A percentile compares a stretch with the other conserved stretches of the same genome.
These are phyloP conservation scores for Epichloe glyceriae DNA, from an alignment of 2,329 filamentous ascomycete genomes.

Conservation along the genomic window DNA sequence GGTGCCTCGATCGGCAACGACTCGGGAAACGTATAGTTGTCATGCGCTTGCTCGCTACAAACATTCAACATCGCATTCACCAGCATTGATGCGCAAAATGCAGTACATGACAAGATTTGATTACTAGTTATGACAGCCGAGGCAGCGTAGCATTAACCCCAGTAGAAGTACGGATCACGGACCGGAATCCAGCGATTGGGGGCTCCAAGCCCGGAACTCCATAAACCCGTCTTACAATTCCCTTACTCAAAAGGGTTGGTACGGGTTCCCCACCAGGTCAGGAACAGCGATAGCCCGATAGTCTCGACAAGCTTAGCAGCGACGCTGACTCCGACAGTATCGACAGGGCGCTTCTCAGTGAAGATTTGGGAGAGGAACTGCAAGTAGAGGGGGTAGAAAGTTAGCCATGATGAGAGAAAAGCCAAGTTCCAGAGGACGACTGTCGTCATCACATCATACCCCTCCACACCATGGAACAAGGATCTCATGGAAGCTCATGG, in stretches of 20 bases:
- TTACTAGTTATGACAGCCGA: slow-evolving; percentile 2
- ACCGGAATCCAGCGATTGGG: background rate
- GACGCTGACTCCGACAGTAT: slow-evolving; percentile 77
- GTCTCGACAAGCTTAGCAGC: slow-evolving; percentile 85
- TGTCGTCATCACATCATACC: slow-evolving; percentile 1
- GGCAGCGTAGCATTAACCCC: background rate
- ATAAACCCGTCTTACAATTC: background rate
- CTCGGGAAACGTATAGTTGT: too few species aligned
- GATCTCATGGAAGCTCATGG: background rate
- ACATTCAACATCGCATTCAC: background rate
- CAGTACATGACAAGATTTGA: background rate
- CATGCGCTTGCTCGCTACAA: too few species aligned
- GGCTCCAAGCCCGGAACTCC: background rate
- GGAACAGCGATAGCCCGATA: slow-evolving; percentile 77
- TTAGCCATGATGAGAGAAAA: background rate
- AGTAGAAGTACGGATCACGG: background rate
- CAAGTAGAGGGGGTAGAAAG: background rate
- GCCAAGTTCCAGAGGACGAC: background rate
- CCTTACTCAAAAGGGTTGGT: slow-evolving; percentile 77
- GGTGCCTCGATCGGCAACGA: too few species aligned
- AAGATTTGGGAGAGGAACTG: slow-evolving; percentile 79
- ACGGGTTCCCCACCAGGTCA: slow-evolving; percentile 95
- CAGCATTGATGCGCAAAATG: background rate
- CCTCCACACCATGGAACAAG: background rate
- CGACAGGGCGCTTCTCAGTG: slow-evolving; percentile 81